Conservation (phyloP, 176 grass and related monocot species). For the Triticum aestivum region IWGSC_CS_RefSeq_v2.1 NC_057796.1:355840453-355840952, state of each 20-base stretch:
- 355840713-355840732: constrained; percentile 45
- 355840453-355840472: neutral
- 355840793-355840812: constrained; percentile 22
- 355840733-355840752: constrained; percentile 40
- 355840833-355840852: constrained; percentile 58
- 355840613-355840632: neutral
- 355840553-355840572: neutral
- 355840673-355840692: constrained; percentile 59
- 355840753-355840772: constrained; percentile 41
- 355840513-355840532: neutral
- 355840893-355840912: constrained; percentile 40
- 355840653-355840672: constrained; percentile 57
- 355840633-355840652: constrained; percentile 27
- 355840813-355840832: constrained; percentile 52
- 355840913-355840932: constrained; percentile 39
- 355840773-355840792: constrained; percentile 30
- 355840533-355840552: neutral
- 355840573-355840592: neutral
- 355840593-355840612: constrained; percentile 25
- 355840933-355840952: constrained; percentile 44
- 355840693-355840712: constrained; percentile 32
- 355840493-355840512: neutral
- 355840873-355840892: constrained; percentile 24
- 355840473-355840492: neutral
- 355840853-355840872: constrained; percentile 51